phyloP scores from a whole-genome alignment of 225 moss, liverwort and hornwort species.

The Marchantia polymorpha region DNA sequence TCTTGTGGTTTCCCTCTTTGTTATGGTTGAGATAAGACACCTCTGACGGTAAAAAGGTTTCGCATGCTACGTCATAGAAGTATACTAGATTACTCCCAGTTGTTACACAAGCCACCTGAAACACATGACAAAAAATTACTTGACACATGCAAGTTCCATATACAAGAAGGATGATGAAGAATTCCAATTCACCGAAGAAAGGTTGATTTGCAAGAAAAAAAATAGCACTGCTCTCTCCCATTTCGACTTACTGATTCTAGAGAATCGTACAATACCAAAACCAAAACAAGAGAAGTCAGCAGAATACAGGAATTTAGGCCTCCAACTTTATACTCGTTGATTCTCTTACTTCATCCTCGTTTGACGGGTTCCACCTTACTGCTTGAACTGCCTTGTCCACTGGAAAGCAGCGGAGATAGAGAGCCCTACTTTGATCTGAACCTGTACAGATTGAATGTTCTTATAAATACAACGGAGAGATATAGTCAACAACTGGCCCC shows the following conservation, averaged over 20 bases:
- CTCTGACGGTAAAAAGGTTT: conserved; percentile 52
- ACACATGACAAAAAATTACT: conserved; percentile 8
- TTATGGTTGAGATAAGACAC: conserved; percentile 27
- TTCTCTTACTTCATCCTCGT: conserved; percentile 73
- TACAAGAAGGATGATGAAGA: not conserved
- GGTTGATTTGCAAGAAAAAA: no score
- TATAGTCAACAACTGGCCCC: not conserved
- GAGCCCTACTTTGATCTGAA: conserved; percentile 38
- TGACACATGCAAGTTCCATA: conserved; percentile 2
- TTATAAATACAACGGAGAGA: not conserved
- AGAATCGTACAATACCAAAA: not conserved
- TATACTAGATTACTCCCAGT: conserved; percentile 54
- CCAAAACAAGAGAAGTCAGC: no score
- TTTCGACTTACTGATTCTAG: no score
- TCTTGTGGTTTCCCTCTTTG: not conserved
- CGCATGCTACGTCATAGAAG: conserved; percentile 71
- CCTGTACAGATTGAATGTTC: conserved; percentile 23
- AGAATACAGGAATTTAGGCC: not conserved
- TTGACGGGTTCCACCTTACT: conserved; percentile 81
- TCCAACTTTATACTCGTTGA: not conserved
- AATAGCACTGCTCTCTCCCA: no score
- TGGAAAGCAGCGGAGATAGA: conserved; percentile 19
- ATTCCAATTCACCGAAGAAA: no score
- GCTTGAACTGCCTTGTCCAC: conserved; percentile 56
- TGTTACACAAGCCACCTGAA: conserved; percentile 85